phyloP scores from a whole-genome alignment of 345 rosid species.

The Eucalyptus polyanthemos region DNA sequence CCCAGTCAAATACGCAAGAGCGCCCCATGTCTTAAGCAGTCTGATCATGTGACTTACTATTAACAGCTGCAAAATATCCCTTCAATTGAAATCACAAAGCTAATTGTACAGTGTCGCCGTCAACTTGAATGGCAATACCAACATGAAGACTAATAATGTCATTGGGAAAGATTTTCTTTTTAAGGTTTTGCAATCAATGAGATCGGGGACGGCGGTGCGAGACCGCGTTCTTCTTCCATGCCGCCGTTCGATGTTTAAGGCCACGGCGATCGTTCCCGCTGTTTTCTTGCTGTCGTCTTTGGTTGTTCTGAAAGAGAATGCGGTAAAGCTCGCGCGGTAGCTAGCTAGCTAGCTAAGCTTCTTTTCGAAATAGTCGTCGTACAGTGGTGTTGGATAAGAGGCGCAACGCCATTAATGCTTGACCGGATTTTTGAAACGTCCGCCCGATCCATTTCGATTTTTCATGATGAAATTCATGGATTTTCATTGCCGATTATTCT shows the following conservation, averaged over 20 bases:
- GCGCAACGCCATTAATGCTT: background rate
- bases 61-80: background rate
- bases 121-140: background rate
- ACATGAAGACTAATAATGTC: background rate
- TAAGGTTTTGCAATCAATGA: too few relatives aligned
- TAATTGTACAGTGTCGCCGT: background rate
- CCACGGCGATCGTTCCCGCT: too few relatives aligned
- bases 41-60: background rate
- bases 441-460: background rate
- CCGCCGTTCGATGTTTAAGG: too few relatives aligned
- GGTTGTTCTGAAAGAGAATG: background rate
- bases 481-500: background rate
- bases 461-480: background rate
- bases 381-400: background rate
- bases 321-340: background rate
- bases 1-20: background rate
- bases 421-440: background rate
- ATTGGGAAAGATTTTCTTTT: background rate
- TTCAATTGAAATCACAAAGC: background rate
- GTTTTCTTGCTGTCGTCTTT: background rate
- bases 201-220: too few relatives aligned
- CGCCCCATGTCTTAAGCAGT: background rate
- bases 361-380: background rate
- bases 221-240: too few relatives aligned
- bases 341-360: background rate